Evolutionary conservation across 768 basidiomycete genomes (phyloP).

Genomic region (Phaeotremella skinneri): DNA sequence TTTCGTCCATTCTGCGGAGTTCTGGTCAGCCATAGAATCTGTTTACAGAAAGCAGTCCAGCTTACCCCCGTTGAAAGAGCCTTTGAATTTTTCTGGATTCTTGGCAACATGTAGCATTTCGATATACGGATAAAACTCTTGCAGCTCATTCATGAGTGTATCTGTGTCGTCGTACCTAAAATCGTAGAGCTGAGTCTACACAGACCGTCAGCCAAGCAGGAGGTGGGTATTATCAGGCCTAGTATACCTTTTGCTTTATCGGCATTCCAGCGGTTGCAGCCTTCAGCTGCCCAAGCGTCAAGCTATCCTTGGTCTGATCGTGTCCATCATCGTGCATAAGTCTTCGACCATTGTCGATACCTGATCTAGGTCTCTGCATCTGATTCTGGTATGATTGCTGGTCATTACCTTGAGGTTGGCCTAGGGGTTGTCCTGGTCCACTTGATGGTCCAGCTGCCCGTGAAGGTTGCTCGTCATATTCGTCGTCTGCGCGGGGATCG

Average conservation of each 20-base stretch:
- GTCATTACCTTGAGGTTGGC: background rate
- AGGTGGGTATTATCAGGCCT: background rate
- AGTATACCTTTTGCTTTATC: conserved; percentile 39
- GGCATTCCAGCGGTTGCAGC: conserved; percentile 29
- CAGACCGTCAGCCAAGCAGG: too few relatives aligned
- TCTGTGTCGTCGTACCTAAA: conserved; percentile 96
- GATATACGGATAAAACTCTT: conserved; percentile 96
- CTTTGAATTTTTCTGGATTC: conserved; percentile 83
- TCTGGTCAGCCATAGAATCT: background rate
- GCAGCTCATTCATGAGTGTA: conserved; percentile 90
- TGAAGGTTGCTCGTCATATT: background rate
- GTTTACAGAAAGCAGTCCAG: conserved; percentile 8
- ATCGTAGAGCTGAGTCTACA: conserved; percentile 60
- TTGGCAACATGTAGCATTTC: conserved; percentile 88
- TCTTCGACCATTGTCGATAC: conserved; percentile 1
- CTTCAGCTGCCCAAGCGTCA: conserved; percentile 48
- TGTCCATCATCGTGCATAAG: background rate
- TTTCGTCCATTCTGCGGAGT: conserved; percentile 71
- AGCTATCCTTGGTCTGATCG: conserved; percentile 30
- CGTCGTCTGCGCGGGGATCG: background rate
- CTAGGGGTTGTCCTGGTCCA: background rate
- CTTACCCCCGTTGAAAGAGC: conserved; percentile 74
- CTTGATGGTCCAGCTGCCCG: background rate
- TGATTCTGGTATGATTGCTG: background rate
- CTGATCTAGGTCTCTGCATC: background rate